A percentile compares a stretch with the other conserved stretches of the same genome.
Evolutionary conservation across 148 eudicot genomes (phyloP).

Genomic region (Dianthus caryophyllus): DNA sequence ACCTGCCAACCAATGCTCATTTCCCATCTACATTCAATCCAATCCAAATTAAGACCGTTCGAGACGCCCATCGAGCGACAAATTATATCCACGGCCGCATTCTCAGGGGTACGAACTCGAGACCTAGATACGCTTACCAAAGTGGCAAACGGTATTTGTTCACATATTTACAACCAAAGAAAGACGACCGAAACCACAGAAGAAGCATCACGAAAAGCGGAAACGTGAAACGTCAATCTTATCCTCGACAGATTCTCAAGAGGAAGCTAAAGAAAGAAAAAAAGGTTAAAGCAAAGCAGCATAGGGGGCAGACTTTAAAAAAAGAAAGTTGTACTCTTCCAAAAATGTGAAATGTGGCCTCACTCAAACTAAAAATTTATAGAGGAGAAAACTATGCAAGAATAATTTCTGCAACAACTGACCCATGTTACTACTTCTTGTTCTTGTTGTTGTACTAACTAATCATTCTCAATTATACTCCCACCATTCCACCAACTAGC

Average conservation of each 20-base stretch:
- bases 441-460: background rate
- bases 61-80: background rate
- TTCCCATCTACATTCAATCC: too few relatives aligned
- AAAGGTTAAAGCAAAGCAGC: constrained; percentile 9
- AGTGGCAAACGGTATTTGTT: too few relatives aligned
- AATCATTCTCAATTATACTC: background rate
- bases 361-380: too few relatives aligned
- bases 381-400: background rate
- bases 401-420: constrained; percentile 11
- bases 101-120: background rate
- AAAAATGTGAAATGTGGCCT: constrained; percentile 11
- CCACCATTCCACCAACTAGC: background rate
- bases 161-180: background rate
- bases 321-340: background rate
- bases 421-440: constrained; percentile 7
- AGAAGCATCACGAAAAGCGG: constrained; percentile 1
- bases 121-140: too few relatives aligned
- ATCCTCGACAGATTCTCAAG: constrained; percentile 7
- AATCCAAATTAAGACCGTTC: too few relatives aligned
- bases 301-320: constrained; percentile 9
- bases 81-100: background rate
- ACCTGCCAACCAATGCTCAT: background rate
- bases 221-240: background rate
- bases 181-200: background rate
- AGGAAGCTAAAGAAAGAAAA: constrained; percentile 1